Evolutionary conservation across 352 stramenopile species (phyloP), one percentile per base, ranked within the genome.

Genomic region (Globisporangium sylvaticum): DNA sequence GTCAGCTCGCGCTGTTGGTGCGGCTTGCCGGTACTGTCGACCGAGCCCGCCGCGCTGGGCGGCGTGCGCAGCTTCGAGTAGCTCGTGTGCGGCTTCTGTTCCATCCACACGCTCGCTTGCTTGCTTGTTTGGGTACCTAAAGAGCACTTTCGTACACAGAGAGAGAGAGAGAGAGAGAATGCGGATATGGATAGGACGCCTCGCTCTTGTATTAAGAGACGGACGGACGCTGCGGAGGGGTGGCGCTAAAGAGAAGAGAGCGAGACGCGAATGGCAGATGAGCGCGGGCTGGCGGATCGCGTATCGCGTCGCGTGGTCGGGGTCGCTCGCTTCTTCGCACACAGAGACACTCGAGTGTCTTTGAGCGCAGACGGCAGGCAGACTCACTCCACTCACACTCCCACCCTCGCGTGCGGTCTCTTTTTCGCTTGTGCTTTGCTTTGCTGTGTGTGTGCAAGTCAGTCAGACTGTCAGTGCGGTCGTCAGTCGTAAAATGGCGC

Each of bases 11-110:
- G 69, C 24, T 71, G 46, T 53, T 22, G 29, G 12, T 42, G 20
- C 3, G 20, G 55, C 31, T 61, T 61, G 9, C 48, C 10, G n/a
- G 20, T 24, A 1, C 10, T 12, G 52, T 29, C 48, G 2, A 14
- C 6, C 6, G 32, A 12, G 1, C 10, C 15, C 4, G 46, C 14
- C 42, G 27, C 37, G 14, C n/a, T 7, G 62, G 79, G 81, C 14
- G 79, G 79, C 57, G 79, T 84, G 69, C 76, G 65, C 4, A 87
- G 54, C 55, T 77, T 71, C 4, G 61, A 39, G 68, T 87, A 87
- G 52, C 57, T 67, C 29, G 74, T 37, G 58, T 31, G 37, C 42
- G 34, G 24, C 15, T 8, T 48, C 56, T 25, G 42, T 25, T 61
- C 55, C 55, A 61, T 61, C 1, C n/a, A 22, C 20, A 20, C n/a